These are phyloP conservation scores for Aureobasidium uvarum DNA, from an alignment of 2,329 filamentous ascomycete species.

Conservation along the genomic window DNA sequence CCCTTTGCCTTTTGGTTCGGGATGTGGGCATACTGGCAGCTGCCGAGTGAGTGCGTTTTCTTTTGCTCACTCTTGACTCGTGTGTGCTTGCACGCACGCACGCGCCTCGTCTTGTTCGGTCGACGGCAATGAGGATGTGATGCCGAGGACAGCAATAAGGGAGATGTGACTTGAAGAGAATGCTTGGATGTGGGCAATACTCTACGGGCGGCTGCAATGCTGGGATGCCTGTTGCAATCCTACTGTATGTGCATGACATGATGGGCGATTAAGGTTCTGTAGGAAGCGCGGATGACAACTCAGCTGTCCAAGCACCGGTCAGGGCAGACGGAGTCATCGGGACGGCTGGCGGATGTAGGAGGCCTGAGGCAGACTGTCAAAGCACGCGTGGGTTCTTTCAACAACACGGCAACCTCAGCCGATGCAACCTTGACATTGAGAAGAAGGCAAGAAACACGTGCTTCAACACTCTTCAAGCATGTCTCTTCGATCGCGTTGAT, in stretches of 20 bases:
- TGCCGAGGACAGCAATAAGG: neutral
- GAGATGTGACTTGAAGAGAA: neutral
- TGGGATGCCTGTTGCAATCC: neutral
- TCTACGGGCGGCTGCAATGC: neutral
- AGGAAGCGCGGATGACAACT: neutral
- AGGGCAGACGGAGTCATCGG: neutral
- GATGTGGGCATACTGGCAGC: constrained; percentile 1
- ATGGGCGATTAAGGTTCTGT: neutral
- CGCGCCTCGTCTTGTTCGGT: neutral
- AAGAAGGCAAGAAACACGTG: neutral
- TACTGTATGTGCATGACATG: neutral
- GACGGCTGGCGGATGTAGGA: neutral
- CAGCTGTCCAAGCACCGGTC: neutral
- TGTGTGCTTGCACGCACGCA: neutral
- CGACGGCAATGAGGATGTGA: neutral
- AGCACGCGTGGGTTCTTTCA: neutral
- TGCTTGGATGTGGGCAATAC: neutral
- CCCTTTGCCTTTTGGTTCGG: neutral
- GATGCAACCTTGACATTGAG: neutral
- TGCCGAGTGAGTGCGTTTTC: neutral
- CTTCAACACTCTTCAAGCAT: neutral
- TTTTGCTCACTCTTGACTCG: neutral
- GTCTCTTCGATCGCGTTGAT: neutral
- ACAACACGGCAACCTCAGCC: neutral
- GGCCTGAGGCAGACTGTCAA: constrained; percentile 1